Evolutionary conservation across 208 protist genomes (phyloP).

Genomic region (Kentomonas sorsogonicus): DNA sequence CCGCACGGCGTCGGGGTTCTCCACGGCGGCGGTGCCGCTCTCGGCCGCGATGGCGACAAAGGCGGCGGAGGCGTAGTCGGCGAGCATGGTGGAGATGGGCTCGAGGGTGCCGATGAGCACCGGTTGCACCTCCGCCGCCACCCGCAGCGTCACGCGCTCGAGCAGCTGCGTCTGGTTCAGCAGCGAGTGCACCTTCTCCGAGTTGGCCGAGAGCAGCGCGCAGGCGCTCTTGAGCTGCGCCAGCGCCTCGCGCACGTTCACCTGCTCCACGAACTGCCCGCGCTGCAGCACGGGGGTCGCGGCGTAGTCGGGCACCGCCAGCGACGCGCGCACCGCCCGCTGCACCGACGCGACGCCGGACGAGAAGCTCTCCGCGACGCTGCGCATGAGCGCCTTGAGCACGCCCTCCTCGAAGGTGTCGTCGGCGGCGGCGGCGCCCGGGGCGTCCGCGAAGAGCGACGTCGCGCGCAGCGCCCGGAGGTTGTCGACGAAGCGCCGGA

Average conservation of each 20-base stretch:
- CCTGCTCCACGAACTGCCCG: conserved; percentile 24
- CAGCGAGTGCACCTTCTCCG: conserved; percentile 31
- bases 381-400: conserved; percentile 52
- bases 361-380: conserved; percentile 50
- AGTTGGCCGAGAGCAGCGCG: conserved; percentile 57
- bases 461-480: conserved; percentile 78
- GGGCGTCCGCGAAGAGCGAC: conserved; percentile 36
- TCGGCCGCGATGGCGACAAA: conserved; percentile 37
- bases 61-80: conserved; percentile 31
- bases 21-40: conserved; percentile 12
- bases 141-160: conserved; percentile 26
- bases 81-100: conserved; percentile 33
- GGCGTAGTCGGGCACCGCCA: conserved; percentile 42
- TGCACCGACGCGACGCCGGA: conserved; percentile 39
- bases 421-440: conserved; percentile 13
- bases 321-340: conserved; percentile 36
- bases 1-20: conserved; percentile 12
- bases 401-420: conserved; percentile 51
- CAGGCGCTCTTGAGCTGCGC: conserved; percentile 78
- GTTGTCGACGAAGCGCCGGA: conserved; percentile 62
- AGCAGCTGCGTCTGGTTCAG: conserved; percentile 10
- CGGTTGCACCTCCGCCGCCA: conserved; percentile 65
- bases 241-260: conserved; percentile 54
- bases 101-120: conserved; percentile 59
- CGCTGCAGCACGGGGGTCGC: conserved; percentile 26